Conservation (phyloP, 177 flowering plant genomes). For the Vitis hybrid region DNA sequence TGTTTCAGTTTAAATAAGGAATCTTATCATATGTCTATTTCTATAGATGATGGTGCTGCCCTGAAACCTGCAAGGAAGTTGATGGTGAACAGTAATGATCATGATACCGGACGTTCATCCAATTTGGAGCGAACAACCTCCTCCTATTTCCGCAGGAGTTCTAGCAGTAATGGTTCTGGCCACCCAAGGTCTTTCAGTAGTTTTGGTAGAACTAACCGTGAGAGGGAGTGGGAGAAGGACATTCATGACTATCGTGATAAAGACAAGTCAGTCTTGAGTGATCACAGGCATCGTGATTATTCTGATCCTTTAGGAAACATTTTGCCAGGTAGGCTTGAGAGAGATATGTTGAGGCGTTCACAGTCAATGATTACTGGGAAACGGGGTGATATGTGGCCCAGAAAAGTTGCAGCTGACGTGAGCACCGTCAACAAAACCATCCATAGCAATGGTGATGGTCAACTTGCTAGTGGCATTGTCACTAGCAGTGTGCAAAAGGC, state of each 20-base stretch:
- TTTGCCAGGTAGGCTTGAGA: slow-evolving; percentile 13
- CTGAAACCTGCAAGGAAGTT: slow-evolving; percentile 7
- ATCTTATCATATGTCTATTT: background rate
- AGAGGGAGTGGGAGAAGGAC: slow-evolving; percentile 13
- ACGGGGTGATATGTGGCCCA: slow-evolving; percentile 9
- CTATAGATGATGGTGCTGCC: slow-evolving; percentile 13
- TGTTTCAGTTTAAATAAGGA: background rate
- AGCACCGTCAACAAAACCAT: slow-evolving; percentile 4
- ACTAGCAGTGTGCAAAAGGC: slow-evolving; percentile 5
- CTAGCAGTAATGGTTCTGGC: slow-evolving; percentile 20
- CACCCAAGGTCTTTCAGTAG: slow-evolving; percentile 20
- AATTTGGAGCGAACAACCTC: slow-evolving; percentile 19
- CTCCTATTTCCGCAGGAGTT: slow-evolving; percentile 19
- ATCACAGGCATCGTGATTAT: slow-evolving; percentile 11
- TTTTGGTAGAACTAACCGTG: slow-evolving; percentile 19
- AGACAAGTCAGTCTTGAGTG: slow-evolving; percentile 11
- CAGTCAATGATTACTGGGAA: slow-evolving; percentile 24
- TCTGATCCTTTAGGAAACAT: slow-evolving; percentile 15
- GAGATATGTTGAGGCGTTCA: slow-evolving; percentile 17
- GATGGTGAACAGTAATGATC: slow-evolving; percentile 3
- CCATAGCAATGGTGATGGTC: slow-evolving; percentile 12
- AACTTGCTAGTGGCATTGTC: slow-evolving; percentile 6
- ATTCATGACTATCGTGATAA: slow-evolving; percentile 7
- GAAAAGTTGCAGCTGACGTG: slow-evolving; percentile 11
- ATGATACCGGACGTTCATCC: slow-evolving; percentile 2